These are phyloP conservation scores for Heimioporus sp. DNA, from an alignment of 768 basidiomycete genomes.

Conservation along the genomic window DNA sequence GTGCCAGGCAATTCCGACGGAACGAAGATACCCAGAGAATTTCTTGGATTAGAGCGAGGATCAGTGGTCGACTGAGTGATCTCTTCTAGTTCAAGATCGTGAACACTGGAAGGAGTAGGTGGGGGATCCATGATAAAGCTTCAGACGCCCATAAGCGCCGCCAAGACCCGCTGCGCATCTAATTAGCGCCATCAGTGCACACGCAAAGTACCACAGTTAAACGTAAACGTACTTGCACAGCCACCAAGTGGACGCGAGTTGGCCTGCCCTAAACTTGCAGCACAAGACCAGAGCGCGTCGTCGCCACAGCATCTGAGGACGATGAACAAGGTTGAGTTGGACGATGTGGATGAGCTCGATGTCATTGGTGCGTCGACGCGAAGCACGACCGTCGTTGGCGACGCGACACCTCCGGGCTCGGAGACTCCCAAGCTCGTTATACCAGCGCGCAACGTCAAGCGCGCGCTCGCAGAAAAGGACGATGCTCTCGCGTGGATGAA, in stretches of 20 bases:
- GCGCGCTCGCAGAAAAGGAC: constrained; percentile 10
- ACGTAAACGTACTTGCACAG: constrained; percentile 8
- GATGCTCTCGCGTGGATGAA: constrained; percentile 5
- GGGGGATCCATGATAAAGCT: too few species aligned
- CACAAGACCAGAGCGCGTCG: background rate
- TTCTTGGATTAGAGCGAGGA: too few species aligned
- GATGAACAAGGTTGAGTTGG: constrained; percentile 6
- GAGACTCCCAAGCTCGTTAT: constrained; percentile 2
- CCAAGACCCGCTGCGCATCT: too few species aligned
- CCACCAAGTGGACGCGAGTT: constrained; percentile 21
- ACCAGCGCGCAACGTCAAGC: constrained; percentile 17
- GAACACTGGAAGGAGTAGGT: too few species aligned
- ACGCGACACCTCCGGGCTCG: constrained; percentile 22
- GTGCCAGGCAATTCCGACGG: too few species aligned
- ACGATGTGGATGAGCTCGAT: constrained; percentile 28
- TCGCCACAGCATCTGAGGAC: background rate
- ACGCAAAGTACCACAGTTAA: too few species aligned
- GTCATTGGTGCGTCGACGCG: constrained; percentile 26
- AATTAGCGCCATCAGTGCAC: too few species aligned
- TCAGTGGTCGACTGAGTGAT: too few species aligned
- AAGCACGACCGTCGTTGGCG: constrained; percentile 28
- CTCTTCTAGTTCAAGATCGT: too few species aligned
- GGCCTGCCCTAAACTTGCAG: constrained; percentile 19
- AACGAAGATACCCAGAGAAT: too few species aligned
- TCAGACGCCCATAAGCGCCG: too few species aligned